Evolutionary conservation across 257 asterid species (phyloP).

Genomic region (Leptodermis oblonga): DNA sequence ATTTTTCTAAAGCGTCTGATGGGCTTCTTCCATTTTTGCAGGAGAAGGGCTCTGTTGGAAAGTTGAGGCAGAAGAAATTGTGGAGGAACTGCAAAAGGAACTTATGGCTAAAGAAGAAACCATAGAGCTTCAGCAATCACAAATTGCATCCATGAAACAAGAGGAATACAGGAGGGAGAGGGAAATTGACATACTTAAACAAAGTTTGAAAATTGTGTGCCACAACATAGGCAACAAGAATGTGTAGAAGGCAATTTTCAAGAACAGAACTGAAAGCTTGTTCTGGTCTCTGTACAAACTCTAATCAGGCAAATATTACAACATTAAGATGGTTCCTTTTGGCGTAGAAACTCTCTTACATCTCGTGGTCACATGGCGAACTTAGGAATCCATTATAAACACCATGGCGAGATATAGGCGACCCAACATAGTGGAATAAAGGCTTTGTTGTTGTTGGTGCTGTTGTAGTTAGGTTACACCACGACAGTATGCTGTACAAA

Average conservation of each 20-base stretch:
- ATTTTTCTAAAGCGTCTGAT: not conserved
- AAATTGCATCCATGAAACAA: conserved; percentile 48
- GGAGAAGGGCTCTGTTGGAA: conserved; percentile 52
- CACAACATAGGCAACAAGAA: conserved; percentile 42
- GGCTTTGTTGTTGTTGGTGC: too few species aligned
- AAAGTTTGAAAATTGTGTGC: conserved; percentile 73
- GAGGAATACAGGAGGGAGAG: conserved; percentile 57
- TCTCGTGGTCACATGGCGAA: too few species aligned
- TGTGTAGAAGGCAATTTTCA: not conserved
- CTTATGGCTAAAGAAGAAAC: conserved; percentile 47
- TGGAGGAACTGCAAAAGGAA: conserved; percentile 47
- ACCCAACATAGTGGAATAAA: too few species aligned
- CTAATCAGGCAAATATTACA: not conserved
- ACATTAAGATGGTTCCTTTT: not conserved
- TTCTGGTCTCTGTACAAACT: not conserved
- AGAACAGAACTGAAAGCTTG: not conserved
- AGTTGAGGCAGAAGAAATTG: conserved; percentile 36
- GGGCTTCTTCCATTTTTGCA: conserved; percentile 13
- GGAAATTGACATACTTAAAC: conserved; percentile 69
- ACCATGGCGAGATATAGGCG: too few species aligned
- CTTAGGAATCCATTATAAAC: too few species aligned
- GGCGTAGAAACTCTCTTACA: conserved; percentile 1
- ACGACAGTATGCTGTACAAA: conserved; percentile 1
- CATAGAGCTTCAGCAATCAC: conserved; percentile 44
- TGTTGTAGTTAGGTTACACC: too few species aligned